A percentile compares a stretch with the other conserved stretches of the same genome.
phyloP scores from a whole-genome alignment of 2,329 filamentous ascomycete species.

The Pseudogymnoascus sp. region DNA sequence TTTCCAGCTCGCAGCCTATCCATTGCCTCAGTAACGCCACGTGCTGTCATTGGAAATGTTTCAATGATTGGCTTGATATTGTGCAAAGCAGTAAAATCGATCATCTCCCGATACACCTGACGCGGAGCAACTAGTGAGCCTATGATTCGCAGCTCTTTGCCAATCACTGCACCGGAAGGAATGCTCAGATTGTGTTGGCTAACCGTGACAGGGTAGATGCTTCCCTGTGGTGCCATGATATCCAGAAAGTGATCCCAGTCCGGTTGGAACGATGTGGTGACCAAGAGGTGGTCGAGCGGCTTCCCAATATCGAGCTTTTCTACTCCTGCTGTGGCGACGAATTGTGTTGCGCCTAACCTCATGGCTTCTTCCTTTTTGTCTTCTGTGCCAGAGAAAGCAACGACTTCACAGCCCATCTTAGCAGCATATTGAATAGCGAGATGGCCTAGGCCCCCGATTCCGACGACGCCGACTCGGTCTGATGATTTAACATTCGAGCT shows the following conservation, averaged over 20 bases:
- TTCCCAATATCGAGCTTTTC: constrained; percentile 22
- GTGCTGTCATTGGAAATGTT: constrained; percentile 47
- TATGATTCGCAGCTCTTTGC: constrained; percentile 23
- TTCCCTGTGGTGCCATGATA: constrained; percentile 51
- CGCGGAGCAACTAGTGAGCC: constrained; percentile 25
- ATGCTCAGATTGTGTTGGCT: constrained; percentile 40
- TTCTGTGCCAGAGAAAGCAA: constrained; percentile 52
- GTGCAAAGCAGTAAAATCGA: constrained; percentile 51
- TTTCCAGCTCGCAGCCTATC: constrained; percentile 51
- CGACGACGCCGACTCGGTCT: constrained; percentile 38
- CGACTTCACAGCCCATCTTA: constrained; percentile 55
- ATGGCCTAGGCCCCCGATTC: constrained; percentile 55
- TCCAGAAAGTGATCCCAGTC: constrained; percentile 59
- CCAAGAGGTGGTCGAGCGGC: constrained; percentile 26
- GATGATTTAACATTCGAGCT: constrained; percentile 30
- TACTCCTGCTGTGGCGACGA: constrained; percentile 45
- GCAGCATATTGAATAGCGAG: constrained; percentile 56
- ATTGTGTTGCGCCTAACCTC: constrained; percentile 52
- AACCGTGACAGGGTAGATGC: constrained; percentile 58
- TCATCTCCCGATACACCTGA: constrained; percentile 52
- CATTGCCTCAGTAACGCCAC: constrained; percentile 43
- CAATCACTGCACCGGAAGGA: constrained; percentile 26
- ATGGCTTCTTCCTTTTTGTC: constrained; percentile 57
- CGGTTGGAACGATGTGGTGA: constrained; percentile 26
- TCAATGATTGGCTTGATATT: constrained; percentile 53